phyloP scores from a whole-genome alignment of 345 rosid genomes.

The Linum lewisii region DNA sequence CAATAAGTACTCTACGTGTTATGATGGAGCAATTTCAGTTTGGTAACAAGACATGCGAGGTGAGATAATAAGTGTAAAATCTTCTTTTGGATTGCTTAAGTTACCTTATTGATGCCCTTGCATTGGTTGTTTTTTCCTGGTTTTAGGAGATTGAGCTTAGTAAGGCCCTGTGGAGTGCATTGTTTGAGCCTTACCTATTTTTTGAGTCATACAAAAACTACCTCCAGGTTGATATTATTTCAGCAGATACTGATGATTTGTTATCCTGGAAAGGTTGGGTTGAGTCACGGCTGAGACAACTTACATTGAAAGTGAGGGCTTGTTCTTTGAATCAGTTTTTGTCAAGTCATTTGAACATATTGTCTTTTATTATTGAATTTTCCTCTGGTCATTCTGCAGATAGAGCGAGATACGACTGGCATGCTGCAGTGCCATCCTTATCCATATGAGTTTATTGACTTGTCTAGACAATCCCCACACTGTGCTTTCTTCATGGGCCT shows the following conservation, averaged over 20 bases:
- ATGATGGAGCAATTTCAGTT: conserved; percentile 5
- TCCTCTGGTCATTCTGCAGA: neutral
- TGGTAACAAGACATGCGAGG: conserved; percentile 4
- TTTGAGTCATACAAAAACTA: conserved; percentile 6
- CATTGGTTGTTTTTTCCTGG: neutral
- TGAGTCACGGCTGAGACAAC: conserved; percentile 7
- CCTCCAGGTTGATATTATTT: conserved; percentile 1
- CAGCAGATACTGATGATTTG: conserved; percentile 4
- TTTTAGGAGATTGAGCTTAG: conserved; percentile 5
- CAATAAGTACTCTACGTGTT: conserved; percentile 5
- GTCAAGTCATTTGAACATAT: neutral
- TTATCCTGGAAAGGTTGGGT: conserved; percentile 5
- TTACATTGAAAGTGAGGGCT: conserved; percentile 1
- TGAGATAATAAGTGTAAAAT: neutral
- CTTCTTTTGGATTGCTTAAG: neutral
- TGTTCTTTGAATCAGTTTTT: neutral
- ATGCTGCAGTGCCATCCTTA: conserved; percentile 7
- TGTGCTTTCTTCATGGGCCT: conserved; percentile 6
- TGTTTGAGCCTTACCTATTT: conserved; percentile 2
- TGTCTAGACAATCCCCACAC: neutral
- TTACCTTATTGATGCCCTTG: neutral
- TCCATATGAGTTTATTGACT: neutral
- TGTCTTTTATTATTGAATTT: no score
- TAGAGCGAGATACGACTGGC: conserved; percentile 4
- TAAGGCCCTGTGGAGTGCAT: neutral